phyloP scores from a whole-genome alignment of 2,329 filamentous ascomycete species.

The Colletotrichum camelliae region DNA sequence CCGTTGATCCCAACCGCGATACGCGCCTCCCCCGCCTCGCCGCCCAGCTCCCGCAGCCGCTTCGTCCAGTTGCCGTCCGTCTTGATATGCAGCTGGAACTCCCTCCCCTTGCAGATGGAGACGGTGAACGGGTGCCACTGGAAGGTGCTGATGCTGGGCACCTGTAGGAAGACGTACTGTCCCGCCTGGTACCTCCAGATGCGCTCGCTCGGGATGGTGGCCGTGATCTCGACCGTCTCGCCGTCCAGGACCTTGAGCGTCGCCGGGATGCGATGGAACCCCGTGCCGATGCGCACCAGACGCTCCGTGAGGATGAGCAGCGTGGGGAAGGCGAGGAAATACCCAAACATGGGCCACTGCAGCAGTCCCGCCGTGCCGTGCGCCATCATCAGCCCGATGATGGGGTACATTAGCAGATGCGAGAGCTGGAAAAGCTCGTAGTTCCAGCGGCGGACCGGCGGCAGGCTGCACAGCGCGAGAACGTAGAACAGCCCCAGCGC shows the following conservation, averaged over 20 bases:
- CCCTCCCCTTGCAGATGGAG: conserved; percentile 56
- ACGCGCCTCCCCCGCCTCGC: conserved; percentile 34
- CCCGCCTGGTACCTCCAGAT: conserved; percentile 61
- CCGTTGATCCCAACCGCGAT: conserved; percentile 61
- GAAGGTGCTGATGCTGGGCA: conserved; percentile 56
- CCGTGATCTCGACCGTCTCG: conserved; percentile 56
- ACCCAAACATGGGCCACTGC: conserved; percentile 62
- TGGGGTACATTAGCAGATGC: conserved; percentile 63
- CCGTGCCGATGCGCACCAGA: conserved; percentile 45
- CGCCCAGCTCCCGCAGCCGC: conserved; percentile 47
- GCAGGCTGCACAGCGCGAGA: conserved; percentile 53
- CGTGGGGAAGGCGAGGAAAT: conserved; percentile 59
- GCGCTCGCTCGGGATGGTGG: conserved; percentile 50
- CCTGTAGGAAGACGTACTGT: conserved; percentile 62
- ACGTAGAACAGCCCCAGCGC: conserved; percentile 55
- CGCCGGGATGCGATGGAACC: conserved; percentile 54
- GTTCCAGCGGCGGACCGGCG: conserved; percentile 53
- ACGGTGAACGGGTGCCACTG: conserved; percentile 68
- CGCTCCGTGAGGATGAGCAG: conserved; percentile 57
- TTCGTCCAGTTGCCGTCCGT: conserved; percentile 63
- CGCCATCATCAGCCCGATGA: conserved; percentile 59
- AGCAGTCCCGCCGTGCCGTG: conserved; percentile 57
- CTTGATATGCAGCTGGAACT: conserved; percentile 63
- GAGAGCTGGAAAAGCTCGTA: conserved; percentile 64
- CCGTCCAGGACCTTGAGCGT: conserved; percentile 54